These are phyloP conservation scores for Adansonia gregorii DNA, from an alignment of 441 rosid species.

Conservation along the genomic window DNA sequence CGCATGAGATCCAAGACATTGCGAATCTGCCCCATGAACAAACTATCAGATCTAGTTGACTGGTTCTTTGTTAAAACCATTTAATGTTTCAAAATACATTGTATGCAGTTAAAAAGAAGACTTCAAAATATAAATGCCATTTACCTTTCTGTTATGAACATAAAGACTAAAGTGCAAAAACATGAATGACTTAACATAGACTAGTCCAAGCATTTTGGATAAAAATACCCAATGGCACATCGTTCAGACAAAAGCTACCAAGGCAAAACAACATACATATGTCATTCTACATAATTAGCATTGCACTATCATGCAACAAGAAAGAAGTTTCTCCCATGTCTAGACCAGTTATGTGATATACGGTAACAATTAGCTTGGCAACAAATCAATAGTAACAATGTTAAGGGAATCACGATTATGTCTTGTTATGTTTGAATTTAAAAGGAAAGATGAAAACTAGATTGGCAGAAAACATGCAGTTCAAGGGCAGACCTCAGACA, in stretches of 20 bases:
- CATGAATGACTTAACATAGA: background rate
- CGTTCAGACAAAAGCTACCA: background rate
- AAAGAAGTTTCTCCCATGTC: background rate
- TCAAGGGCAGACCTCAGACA: slow-evolving; percentile 66
- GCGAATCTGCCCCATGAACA: slow-evolving; percentile 61
- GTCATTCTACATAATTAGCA: background rate
- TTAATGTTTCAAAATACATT: slow-evolving; percentile 3
- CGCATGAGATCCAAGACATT: slow-evolving; percentile 86
- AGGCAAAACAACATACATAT: background rate
- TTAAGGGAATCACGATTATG: background rate
- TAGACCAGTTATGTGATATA: background rate
- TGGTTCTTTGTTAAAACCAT: slow-evolving; percentile 14
- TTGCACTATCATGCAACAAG: slow-evolving; percentile 1
- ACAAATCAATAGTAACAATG: background rate
- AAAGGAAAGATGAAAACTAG: background rate
- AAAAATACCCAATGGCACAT: background rate
- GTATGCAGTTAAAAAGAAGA: background rate
- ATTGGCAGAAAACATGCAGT: background rate
- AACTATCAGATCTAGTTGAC: slow-evolving; percentile 32
- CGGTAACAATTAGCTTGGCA: background rate
- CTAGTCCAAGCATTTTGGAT: slow-evolving; percentile 4
- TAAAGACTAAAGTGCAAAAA: background rate
- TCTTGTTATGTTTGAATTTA: slow-evolving; percentile 1
- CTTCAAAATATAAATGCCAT: background rate
- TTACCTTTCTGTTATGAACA: background rate